These are phyloP conservation scores for Beta macrorhiza DNA, from an alignment of 179 eudicot genomes.

Conservation along the genomic window DNA sequence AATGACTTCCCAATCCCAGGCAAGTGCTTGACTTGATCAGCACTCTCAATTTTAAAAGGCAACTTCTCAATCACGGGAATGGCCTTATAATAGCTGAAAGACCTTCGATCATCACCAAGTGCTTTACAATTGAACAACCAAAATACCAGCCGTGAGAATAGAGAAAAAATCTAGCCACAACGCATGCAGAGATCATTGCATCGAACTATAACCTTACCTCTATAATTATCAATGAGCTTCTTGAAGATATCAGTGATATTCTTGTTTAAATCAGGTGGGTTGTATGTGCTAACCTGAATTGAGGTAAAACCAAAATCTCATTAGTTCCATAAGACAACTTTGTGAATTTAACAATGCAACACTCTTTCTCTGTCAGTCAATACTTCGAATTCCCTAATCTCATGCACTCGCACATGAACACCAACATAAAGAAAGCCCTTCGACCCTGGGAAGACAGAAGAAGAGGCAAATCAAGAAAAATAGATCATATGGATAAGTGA, in stretches of 20 bases:
- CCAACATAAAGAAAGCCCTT: no score
- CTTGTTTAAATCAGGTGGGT: constrained; percentile 81
- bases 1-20: constrained; percentile 89
- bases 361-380: background rate
- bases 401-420: background rate
- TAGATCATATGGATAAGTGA: background rate
- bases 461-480: background rate
- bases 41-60: constrained; percentile 77
- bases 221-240: constrained; percentile 77
- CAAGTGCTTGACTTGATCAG: constrained; percentile 76
- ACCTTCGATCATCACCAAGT: constrained; percentile 92
- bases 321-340: constrained; percentile 1
- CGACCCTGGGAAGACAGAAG: background rate
- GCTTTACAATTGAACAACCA: constrained; percentile 39
- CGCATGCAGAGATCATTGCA: background rate
- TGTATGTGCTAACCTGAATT: constrained; percentile 52
- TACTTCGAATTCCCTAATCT: background rate
- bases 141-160: constrained; percentile 11
- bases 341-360: background rate
- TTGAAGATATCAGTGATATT: constrained; percentile 79
- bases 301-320: background rate
- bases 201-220: constrained; percentile 47
- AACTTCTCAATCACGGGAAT: constrained; percentile 88
- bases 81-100: constrained; percentile 90
- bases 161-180: background rate